A percentile compares a stretch with the other conserved stretches of the same genome.
These are phyloP conservation scores for Paecilomyces sp. DNA, from an alignment of 2,329 filamentous ascomycete genomes.

Conservation along the genomic window DNA sequence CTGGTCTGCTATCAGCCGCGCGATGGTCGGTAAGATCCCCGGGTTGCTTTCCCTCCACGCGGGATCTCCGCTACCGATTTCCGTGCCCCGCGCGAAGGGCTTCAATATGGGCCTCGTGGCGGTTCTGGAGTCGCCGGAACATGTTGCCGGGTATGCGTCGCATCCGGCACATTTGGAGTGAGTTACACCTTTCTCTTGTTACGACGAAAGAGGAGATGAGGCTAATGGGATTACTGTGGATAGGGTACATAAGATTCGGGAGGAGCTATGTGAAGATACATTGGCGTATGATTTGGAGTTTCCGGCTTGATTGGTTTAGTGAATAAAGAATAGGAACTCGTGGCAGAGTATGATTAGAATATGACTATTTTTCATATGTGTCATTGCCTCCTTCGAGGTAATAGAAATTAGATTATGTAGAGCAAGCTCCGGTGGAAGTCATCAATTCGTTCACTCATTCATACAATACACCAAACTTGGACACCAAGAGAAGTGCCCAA, in stretches of 20 bases:
- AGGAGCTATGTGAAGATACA: slow-evolving; percentile 35
- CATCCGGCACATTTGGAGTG: slow-evolving; percentile 43
- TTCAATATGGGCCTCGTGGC: slow-evolving; percentile 42
- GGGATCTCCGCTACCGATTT: slow-evolving; percentile 30
- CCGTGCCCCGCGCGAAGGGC: slow-evolving; percentile 36
- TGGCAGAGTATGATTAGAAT: too few relatives aligned
- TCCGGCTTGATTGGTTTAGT: slow-evolving; percentile 3
- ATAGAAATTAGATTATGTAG: neutral
- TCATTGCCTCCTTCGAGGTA: too few relatives aligned
- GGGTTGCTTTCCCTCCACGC: slow-evolving; percentile 30
- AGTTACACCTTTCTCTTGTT: slow-evolving; percentile 3
- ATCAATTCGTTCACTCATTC: neutral
- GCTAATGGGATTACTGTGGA: neutral
- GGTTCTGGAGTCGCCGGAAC: slow-evolving; percentile 35
- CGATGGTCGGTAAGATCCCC: slow-evolving; percentile 37
- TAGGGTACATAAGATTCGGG: slow-evolving; percentile 33
- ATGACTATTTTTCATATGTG: too few relatives aligned
- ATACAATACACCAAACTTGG: neutral
- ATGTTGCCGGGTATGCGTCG: slow-evolving; percentile 35
- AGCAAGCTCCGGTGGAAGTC: neutral
- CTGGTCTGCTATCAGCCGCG: slow-evolving; percentile 22
- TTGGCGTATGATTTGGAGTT: slow-evolving; percentile 38
- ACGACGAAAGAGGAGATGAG: neutral
- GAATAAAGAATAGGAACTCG: neutral
- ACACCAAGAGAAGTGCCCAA: neutral